Conservation (phyloP, 306 rosid genomes). For the Mucuna pruriens region DNA sequence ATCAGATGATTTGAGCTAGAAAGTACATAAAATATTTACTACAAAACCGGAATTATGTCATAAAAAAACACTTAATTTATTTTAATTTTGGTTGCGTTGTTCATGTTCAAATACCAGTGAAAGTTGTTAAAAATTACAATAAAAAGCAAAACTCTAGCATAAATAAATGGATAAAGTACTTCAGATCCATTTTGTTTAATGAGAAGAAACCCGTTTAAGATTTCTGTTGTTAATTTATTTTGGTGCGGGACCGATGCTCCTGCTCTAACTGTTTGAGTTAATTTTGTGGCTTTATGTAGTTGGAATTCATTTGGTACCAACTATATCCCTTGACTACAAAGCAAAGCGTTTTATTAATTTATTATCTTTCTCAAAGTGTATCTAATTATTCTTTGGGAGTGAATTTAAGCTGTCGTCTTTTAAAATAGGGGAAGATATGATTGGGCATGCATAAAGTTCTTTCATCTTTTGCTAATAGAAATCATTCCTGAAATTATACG, state of each 20-base stretch:
- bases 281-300: conserved; percentile 34
- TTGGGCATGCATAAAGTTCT: conserved; percentile 49
- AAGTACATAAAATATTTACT: no score
- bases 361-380: conserved; percentile 12
- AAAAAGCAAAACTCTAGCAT: neutral
- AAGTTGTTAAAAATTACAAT: neutral
- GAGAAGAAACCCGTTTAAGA: neutral
- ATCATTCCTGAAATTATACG: conserved; percentile 39
- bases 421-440: conserved; percentile 34
- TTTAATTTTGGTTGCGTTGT: neutral
- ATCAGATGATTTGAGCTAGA: no score
- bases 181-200: neutral
- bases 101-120: neutral
- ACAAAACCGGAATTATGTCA: neutral
- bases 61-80: neutral
- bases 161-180: neutral
- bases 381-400: conserved; percentile 23
- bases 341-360: conserved; percentile 37
- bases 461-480: neutral
- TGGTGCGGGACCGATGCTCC: conserved; percentile 29
- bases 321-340: conserved; percentile 50
- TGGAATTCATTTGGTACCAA: conserved; percentile 49
- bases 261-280: conserved; percentile 16
- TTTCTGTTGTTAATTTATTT: conserved; percentile 20
- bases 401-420: conserved; percentile 32